A percentile compares a stretch with the other conserved stretches of the same genome.
Conservation (phyloP, 352 stramenopile genomes). For the Pythium coloratum region DNA sequence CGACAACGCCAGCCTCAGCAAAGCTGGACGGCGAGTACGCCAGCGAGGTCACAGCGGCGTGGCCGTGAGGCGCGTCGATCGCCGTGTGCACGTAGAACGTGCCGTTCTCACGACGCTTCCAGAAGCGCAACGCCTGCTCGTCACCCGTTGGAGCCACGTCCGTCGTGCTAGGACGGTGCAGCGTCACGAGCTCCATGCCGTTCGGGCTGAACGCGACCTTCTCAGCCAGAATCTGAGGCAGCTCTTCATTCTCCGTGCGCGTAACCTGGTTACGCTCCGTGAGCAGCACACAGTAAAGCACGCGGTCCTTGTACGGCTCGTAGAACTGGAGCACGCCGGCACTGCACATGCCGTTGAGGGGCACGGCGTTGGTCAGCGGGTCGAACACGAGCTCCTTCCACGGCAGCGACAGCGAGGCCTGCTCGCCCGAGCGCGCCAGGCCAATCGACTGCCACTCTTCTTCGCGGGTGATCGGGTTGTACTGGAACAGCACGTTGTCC, state of each 20-base stretch:
- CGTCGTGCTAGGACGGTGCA: conserved; percentile 41
- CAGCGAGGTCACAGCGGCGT: conserved; percentile 46
- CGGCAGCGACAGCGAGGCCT: conserved; percentile 43
- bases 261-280: conserved; percentile 86
- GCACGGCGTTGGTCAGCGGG: conserved; percentile 53
- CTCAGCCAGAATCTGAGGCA: conserved; percentile 54
- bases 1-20: conserved; percentile 41
- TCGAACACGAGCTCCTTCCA: conserved; percentile 62
- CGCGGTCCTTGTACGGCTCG: conserved; percentile 75
- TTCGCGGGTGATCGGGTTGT: conserved; percentile 76
- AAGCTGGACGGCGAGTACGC: conserved; percentile 47
- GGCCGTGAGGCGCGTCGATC: conserved; percentile 77
- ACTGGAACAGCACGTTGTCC: conserved; percentile 80
- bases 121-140: conserved; percentile 74
- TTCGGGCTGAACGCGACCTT: conserved; percentile 53
- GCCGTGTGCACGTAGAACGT: conserved; percentile 82
- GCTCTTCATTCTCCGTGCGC: conserved; percentile 63
- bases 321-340: conserved; percentile 81
- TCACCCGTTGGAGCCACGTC: conserved; percentile 29
- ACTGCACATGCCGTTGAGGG: conserved; percentile 62
- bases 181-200: conserved; percentile 56
- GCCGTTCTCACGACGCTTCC: conserved; percentile 69
- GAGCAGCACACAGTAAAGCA: conserved; percentile 65
- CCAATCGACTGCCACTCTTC: conserved; percentile 74
- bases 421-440: conserved; percentile 52